A percentile compares a stretch with the other conserved stretches of the same genome.
Conservation (phyloP, 805 yeast genomes). For the Cyberlindnera maritima region DNA sequence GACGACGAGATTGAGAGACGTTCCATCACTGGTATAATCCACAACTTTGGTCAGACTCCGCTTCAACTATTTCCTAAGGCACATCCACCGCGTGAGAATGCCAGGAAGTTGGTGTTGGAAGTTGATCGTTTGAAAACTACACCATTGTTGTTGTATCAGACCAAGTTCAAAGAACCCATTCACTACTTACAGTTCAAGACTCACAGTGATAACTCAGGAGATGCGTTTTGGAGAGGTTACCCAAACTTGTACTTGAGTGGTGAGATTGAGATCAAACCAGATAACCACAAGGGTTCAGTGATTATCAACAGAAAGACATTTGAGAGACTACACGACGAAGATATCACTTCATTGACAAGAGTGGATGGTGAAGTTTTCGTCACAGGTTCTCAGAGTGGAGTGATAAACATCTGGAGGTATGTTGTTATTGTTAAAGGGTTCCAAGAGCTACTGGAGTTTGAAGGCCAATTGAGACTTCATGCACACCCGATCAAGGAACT, state of each 20-base stretch:
- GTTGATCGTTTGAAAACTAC: constrained; percentile 28
- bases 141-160: constrained; percentile 43
- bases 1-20: constrained; percentile 69
- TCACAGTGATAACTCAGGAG: constrained; percentile 32
- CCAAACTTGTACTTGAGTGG: constrained; percentile 32
- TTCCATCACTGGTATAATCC: constrained; percentile 81
- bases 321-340: constrained; percentile 31
- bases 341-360: constrained; percentile 28
- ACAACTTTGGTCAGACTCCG: constrained; percentile 93
- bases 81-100: constrained; percentile 51
- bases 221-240: constrained; percentile 49
- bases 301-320: constrained; percentile 26
- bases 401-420: constrained; percentile 54
- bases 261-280: constrained; percentile 26
- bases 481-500: constrained; percentile 43
- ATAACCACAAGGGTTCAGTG: constrained; percentile 22
- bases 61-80: constrained; percentile 64
- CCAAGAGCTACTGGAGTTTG: constrained; percentile 36
- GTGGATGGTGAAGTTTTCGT: constrained; percentile 29
- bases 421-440: constrained; percentile 16
- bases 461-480: constrained; percentile 58
- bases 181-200: constrained; percentile 43
- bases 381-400: constrained; percentile 52
- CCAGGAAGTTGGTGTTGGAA: constrained; percentile 37
- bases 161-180: constrained; percentile 40